Evolutionary conservation across 495 filamentous ascomycete genomes (phyloP).

Genomic region (Penicillium samsonianum): DNA sequence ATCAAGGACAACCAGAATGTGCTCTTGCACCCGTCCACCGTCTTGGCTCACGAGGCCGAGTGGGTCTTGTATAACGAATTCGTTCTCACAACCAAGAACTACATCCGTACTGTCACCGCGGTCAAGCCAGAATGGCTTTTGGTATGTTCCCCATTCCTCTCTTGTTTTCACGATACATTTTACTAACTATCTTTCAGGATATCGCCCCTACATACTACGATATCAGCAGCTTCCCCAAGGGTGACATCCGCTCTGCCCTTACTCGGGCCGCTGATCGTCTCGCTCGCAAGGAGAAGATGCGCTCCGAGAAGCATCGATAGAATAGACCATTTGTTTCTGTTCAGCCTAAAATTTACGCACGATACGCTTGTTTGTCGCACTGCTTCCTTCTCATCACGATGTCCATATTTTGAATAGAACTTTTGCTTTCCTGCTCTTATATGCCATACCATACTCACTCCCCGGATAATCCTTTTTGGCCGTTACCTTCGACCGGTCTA

Average conservation of each 20-base stretch:
- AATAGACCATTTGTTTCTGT: slow-evolving; percentile 22
- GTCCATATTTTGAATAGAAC: slow-evolving; percentile 10
- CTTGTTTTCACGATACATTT: not conserved
- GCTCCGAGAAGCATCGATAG: slow-evolving; percentile 41
- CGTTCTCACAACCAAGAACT: slow-evolving; percentile 96
- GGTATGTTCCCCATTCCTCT: slow-evolving; percentile 54
- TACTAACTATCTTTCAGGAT: slow-evolving; percentile 56
- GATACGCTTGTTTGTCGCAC: slow-evolving; percentile 17
- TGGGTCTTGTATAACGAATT: slow-evolving; percentile 99
- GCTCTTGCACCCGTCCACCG: slow-evolving; percentile 88
- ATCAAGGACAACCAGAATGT: slow-evolving; percentile 94
- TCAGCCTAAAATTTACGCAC: slow-evolving; percentile 18
- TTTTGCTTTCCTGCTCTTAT: not conserved
- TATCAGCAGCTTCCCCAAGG: slow-evolving; percentile 76
- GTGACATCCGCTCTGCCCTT: slow-evolving; percentile 78
- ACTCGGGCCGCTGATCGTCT: slow-evolving; percentile 73
- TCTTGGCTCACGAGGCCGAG: slow-evolving; percentile 79
- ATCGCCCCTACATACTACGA: slow-evolving; percentile 94
- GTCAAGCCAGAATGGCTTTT: slow-evolving; percentile 78
- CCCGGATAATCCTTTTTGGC: not conserved
- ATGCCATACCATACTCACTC: not conserved
- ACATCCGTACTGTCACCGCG: slow-evolving; percentile 62
- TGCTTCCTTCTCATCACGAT: slow-evolving; percentile 5
- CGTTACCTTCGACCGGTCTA: not conserved
- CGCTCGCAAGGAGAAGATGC: slow-evolving; percentile 68